Evolutionary conservation across 352 stramenopile genomes (phyloP), one percentile per base, ranked within the genome.

Genomic region (Globisporangium takayamanum): DNA sequence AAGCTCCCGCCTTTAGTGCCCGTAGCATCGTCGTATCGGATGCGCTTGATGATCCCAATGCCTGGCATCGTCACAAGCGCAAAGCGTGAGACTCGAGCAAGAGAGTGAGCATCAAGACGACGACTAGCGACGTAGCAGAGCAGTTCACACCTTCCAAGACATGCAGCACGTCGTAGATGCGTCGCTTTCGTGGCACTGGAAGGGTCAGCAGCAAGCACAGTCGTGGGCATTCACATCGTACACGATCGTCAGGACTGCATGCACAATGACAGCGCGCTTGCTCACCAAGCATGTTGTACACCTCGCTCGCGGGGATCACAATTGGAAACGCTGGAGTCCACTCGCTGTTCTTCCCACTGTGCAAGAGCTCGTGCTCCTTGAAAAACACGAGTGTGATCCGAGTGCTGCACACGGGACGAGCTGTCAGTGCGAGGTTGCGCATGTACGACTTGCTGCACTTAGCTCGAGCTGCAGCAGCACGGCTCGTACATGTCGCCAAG

Each of bases 91-190:
- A 12, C 39, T 44, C 50, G 41, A 45, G 11, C 14, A 46, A 7
- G 10, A 18, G 7, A 26, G 33, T 3, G 10, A 5, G 44, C 7
- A 3, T 1, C 18, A 26, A 5, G 10, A 37, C 47, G 33, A 26
- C 47, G 25, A 39, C 33, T 1, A 39, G 33, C 33, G 10, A 30
- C 41, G 45, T 4, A 25, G 33, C 0, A 22, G 28, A 44, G 7
- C 20, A 28, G 15, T 5, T 5, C 33, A 10, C 64, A 88, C 81
- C 81, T 88, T 92, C 81, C 16, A 92, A 57, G 3, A 92, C 81
- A 48, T 92, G 80, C 22, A 92, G 62, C 11, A 89, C 81, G 54
- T 92, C 81, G 54, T 92, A 92, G 10, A 88, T 82, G 5, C 81
- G 66, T 52, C 81, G 73, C 53, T 92, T 92, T 41, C 78, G 67